Base-by-base conservation (phyloP, 371 early-diverging fungal genomes). In the Enterocytospora artemiae region DNA sequence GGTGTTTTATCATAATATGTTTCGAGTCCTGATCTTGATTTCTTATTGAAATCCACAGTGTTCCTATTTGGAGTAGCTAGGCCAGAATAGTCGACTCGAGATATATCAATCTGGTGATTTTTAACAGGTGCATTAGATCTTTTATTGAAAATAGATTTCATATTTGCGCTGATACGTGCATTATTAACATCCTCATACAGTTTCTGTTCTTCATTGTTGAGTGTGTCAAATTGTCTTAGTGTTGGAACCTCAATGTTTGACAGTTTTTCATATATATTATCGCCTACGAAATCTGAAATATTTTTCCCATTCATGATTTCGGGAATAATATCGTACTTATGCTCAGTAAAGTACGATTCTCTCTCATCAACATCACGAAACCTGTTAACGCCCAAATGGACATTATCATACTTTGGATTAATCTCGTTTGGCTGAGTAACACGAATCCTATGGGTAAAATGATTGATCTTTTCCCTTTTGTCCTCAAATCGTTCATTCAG, bases 221-320 rank as follows among this genome's bases (percentile, higher is more conserved):
- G 41, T 9, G 72, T 49, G 34, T 70, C 74, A 53, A 73, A 75
- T 9, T 63, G 61, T 50, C 58, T 70, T 58, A 92, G 93, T 81
- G 93, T 96, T 78, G 94, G 94, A 65, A 87, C 84, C 79, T 96
- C 96, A 53, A 96, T 82, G 61, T 87, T 89, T 36, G 87, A 88
- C 71, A 98, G 81, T 71, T 88, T 88, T 77, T 87, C 88, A 76
- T 87, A 90, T 49, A 76, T 73, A 20, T 74, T 69, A 43, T 89
- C 83, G 82, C 96, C 97, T 74, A 96, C 82, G 79, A 93, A 96
- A 83, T 99, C 99, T 36, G 90, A 89, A 39, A 99, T 85, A 81
- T 99, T 99, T 83, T 91, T 91, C 72, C 98, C 98, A 74, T 97
- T 88, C 84, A 89, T 85, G 80, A 99, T 89, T 81, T 99, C 99